Evolutionary conservation across 176 grass and related monocot genomes (phyloP), one percentile per base, ranked within the genome.

Genomic region (Aegilops tauschii): DNA sequence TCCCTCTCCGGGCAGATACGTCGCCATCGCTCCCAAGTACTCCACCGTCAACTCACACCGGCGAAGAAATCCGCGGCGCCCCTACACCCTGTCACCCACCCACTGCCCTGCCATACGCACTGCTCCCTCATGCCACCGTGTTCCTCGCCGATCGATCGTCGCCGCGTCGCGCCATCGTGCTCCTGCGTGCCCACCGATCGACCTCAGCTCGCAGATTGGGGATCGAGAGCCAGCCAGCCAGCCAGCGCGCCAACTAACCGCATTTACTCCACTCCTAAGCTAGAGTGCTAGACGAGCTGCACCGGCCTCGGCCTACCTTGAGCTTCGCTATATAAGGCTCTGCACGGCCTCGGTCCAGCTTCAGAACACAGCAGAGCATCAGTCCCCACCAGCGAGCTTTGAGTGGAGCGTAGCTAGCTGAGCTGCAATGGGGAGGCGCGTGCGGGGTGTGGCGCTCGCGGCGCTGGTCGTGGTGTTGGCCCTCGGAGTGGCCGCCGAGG

Each of bases 381-480:
- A 16, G n/a, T 76, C 4, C 40, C 9, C 36, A 39, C 20, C 34
- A 13, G 37, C 14, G 63, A 66, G 59, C 21, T 76, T 84, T 12
- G 2, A 13, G 9, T 31, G 31, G 73, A 73, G 6, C 31, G 31
- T 47, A 49, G 58, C 59, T 23, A 74, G 40, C 39, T 47, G 42
- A 29, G 13, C 42, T 17, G 6, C 54, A 34, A 85, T 85, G 82
- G 82, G 44, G 40, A 84, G 9, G 64, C 79, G n/a, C 30, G 79
- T 45, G 40, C 65, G 65, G 84, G 79, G 29, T 0, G 39, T 35
- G 37, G 70, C 70, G 21, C 2, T 77, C 12, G 63, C 30, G 52
- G 84, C 80, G 12, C 12, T 90, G 32, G 74, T 58, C 79, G 56
- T 90, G 42, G 73, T 63, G 40, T 0, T 83, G 73, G 64, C 73